A percentile compares a stretch with the other conserved stretches of the same genome.
These are phyloP conservation scores for Oehlia diaphana DNA, from an alignment of 192 early-diverging fungal species.

Conservation along the genomic window DNA sequence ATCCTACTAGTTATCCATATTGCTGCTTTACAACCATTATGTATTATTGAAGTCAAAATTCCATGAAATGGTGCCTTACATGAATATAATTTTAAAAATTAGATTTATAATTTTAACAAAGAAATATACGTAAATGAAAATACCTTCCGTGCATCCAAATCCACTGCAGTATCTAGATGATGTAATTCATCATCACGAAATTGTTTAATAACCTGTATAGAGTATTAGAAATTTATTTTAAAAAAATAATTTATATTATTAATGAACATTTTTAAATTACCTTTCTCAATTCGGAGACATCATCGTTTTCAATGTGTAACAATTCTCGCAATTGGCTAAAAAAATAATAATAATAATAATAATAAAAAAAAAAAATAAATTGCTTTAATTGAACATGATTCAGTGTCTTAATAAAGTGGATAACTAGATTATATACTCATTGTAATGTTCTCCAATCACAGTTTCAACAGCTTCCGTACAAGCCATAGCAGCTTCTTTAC, in stretches of 20 bases:
- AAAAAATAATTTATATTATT: not conserved
- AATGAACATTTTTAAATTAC: slow-evolving; percentile 36
- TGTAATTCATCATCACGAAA: slow-evolving; percentile 96
- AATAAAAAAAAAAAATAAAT: no score
- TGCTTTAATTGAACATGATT: not conserved
- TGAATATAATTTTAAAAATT: not conserved
- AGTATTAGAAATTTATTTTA: not conserved
- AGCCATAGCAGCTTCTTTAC: slow-evolving; percentile 97
- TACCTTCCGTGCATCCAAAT: slow-evolving; percentile 77
- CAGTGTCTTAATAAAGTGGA: not conserved
- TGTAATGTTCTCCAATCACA: slow-evolving; percentile 93
- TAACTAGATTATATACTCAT: slow-evolving; percentile 63
- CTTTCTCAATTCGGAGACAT: slow-evolving; percentile 60
- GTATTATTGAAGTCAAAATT: slow-evolving; percentile 73
- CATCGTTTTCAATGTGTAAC: slow-evolving; percentile 62
- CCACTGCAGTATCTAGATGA: slow-evolving; percentile 87
- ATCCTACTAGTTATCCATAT: slow-evolving; percentile 89
- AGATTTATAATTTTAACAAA: not conserved
- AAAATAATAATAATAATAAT: no score
- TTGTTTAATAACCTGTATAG: slow-evolving; percentile 67
- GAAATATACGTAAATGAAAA: not conserved
- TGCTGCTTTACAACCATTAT: slow-evolving; percentile 85
- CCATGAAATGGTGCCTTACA: slow-evolving; percentile 75
- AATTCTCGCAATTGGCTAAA: slow-evolving; percentile 79
- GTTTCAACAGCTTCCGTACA: slow-evolving; percentile 98